These are phyloP conservation scores for Nitzschia inconspicua DNA, from an alignment of 108 stramenopile genomes.

Conservation along the genomic window DNA sequence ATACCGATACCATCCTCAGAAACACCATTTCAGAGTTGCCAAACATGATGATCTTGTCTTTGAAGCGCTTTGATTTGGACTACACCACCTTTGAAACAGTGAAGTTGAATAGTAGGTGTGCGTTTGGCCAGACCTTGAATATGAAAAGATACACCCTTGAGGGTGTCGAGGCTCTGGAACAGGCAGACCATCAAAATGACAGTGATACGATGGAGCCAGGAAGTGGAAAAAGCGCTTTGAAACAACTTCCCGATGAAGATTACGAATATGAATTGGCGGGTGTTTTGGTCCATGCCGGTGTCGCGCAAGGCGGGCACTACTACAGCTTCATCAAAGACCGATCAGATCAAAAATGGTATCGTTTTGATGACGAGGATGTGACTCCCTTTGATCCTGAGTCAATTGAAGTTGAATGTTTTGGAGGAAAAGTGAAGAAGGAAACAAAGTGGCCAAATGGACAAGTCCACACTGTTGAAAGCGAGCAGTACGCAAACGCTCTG, in stretches of 20 bases:
- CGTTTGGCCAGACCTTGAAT: slow-evolving; percentile 91
- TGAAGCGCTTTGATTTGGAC: slow-evolving; percentile 98
- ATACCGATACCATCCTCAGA: slow-evolving; percentile 88
- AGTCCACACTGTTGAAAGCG: slow-evolving; percentile 88
- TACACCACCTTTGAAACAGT: slow-evolving; percentile 99
- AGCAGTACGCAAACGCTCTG: slow-evolving; percentile 94
- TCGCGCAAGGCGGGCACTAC: slow-evolving; percentile 98
- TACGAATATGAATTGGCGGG: slow-evolving; percentile 94
- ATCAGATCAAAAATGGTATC: slow-evolving; percentile 83
- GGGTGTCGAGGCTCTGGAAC: slow-evolving; percentile 81
- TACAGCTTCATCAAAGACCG: slow-evolving; percentile 96
- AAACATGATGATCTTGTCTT: slow-evolving; percentile 87
- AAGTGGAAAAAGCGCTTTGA: slow-evolving; percentile 11
- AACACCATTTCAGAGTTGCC: slow-evolving; percentile 90
- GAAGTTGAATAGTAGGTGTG: slow-evolving; percentile 93
- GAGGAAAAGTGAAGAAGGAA: slow-evolving; percentile 92
- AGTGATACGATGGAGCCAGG: slow-evolving; percentile 35
- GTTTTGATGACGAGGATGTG: slow-evolving; percentile 98
- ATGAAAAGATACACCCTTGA: slow-evolving; percentile 94
- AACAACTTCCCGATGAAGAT: slow-evolving; percentile 71
- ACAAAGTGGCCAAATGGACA: slow-evolving; percentile 89
- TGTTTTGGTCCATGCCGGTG: slow-evolving; percentile 94
- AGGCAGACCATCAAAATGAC: slow-evolving; percentile 47
- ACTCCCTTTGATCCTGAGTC: slow-evolving; percentile 87
- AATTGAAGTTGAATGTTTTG: slow-evolving; percentile 93